Evolutionary conservation across 495 filamentous ascomycete genomes (phyloP).

Genomic region (Rhypophila decipiens): DNA sequence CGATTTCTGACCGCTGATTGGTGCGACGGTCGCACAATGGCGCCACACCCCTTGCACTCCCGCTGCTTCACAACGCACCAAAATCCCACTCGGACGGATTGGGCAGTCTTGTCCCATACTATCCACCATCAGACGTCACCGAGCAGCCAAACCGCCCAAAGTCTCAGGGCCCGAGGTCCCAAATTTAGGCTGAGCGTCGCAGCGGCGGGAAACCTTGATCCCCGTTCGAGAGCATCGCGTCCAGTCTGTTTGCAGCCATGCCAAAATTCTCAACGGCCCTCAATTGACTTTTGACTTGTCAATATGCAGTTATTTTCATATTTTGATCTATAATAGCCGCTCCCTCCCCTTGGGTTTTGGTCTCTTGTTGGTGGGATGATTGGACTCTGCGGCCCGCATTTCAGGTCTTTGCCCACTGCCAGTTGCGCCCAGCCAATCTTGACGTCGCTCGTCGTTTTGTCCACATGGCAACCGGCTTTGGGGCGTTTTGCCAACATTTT

Average conservation of each 20-base stretch:
- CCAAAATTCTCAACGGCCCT: not conserved
- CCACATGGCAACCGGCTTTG: not conserved
- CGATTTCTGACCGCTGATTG: not conserved
- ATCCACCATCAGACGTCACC: slow-evolving; percentile 11
- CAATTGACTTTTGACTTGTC: not conserved
- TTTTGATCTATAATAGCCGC: slow-evolving; percentile 1
- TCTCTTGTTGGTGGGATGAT: not conserved
- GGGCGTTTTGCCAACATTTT: not conserved
- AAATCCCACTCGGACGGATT: too few relatives aligned
- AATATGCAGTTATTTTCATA: not conserved
- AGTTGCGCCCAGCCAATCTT: not conserved
- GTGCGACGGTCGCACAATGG: not conserved
- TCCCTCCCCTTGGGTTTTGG: not conserved
- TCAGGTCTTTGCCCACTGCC: not conserved
- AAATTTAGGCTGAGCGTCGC: not conserved
- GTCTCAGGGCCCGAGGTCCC: not conserved
- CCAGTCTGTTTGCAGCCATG: not conserved
- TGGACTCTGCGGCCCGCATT: not conserved
- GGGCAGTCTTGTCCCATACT: too few relatives aligned
- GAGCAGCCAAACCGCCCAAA: too few relatives aligned
- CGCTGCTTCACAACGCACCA: too few relatives aligned
- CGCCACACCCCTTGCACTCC: not conserved
- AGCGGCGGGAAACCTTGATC: not conserved
- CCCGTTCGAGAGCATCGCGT: not conserved
- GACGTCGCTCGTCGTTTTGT: not conserved